Conservation (phyloP, 768 basidiomycete genomes). For the Tulasnella sp. region DNA sequence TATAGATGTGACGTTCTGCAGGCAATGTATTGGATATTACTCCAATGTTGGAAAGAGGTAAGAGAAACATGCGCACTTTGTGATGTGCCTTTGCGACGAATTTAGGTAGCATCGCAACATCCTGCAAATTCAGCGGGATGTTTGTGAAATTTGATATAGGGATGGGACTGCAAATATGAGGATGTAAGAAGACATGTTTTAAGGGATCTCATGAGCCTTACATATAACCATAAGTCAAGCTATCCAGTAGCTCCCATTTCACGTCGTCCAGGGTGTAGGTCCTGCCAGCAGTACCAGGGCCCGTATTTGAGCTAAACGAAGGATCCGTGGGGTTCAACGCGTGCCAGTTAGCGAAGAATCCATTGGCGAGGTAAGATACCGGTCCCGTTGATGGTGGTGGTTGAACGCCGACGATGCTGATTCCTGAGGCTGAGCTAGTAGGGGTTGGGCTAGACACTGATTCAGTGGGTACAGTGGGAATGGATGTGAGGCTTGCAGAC, state of each 20-base stretch:
- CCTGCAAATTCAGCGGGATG: constrained; percentile 4
- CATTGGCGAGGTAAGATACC: constrained; percentile 9
- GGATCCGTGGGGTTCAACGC: neutral
- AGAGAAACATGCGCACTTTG: constrained; percentile 9
- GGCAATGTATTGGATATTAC: too few species aligned
- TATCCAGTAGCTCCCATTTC: constrained; percentile 8
- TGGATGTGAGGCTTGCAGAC: neutral
- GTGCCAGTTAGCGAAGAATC: constrained; percentile 13
- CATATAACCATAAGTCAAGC: constrained; percentile 11
- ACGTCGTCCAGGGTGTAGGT: constrained; percentile 4
- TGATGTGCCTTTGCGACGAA: neutral
- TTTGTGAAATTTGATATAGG: constrained; percentile 8
- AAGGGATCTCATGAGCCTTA: neutral
- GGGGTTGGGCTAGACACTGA: neutral
- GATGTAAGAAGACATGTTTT: neutral
- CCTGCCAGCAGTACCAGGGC: neutral
- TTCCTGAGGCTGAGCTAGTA: neutral
- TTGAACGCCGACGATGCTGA: constrained; percentile 1
- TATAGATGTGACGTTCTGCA: constrained; percentile 10
- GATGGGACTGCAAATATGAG: constrained; percentile 3
- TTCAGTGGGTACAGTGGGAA: neutral
- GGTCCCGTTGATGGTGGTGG: neutral
- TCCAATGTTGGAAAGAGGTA: too few species aligned
- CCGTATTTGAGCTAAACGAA: neutral
- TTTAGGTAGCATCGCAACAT: neutral